Conservation (phyloP, 78 protist genomes). For the slime mould (Dictyostelium discoideum) region DNA sequence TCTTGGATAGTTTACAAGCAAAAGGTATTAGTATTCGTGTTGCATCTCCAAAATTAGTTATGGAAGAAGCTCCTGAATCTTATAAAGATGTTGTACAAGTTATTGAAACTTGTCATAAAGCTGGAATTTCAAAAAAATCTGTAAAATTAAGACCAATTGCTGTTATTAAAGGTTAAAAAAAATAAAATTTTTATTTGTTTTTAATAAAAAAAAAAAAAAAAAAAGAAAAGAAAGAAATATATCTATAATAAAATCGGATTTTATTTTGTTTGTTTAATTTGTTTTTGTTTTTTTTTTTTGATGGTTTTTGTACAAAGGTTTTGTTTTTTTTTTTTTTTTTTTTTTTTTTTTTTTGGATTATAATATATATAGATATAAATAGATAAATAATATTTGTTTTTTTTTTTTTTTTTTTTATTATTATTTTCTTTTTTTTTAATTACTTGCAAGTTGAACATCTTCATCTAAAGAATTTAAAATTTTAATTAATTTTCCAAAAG, state of each 20-base stretch:
- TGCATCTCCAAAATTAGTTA: conserved; percentile 93
- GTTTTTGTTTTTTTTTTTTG: neutral
- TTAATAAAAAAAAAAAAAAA: neutral
- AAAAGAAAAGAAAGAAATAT: too few species aligned
- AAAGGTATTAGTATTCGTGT: conserved; percentile 94
- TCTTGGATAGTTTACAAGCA: conserved; percentile 77
- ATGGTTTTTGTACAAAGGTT: conserved; percentile 2
- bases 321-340: neutral
- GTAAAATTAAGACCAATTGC: conserved; percentile 93
- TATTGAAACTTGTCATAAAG: conserved; percentile 92
- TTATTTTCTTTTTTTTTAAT: neutral
- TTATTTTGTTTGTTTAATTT: too few species aligned
- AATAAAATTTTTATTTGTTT: neutral
- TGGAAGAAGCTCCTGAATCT: conserved; percentile 96
- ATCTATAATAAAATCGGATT: neutral
- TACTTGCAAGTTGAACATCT: neutral
- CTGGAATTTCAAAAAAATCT: conserved; percentile 93
- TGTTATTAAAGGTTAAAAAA: conserved; percentile 94
- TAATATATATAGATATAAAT: neutral
- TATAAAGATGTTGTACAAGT: conserved; percentile 94
- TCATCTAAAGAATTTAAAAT: conserved; percentile 1
- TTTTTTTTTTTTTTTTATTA: neutral
- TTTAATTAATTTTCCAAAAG: conserved; percentile 2
- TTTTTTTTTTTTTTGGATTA: neutral
- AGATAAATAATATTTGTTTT: neutral